Evolutionary conservation across 106 monocot genomes (phyloP), one percentile per base, ranked within the genome.

Genomic region (Dendrobium nobile): DNA sequence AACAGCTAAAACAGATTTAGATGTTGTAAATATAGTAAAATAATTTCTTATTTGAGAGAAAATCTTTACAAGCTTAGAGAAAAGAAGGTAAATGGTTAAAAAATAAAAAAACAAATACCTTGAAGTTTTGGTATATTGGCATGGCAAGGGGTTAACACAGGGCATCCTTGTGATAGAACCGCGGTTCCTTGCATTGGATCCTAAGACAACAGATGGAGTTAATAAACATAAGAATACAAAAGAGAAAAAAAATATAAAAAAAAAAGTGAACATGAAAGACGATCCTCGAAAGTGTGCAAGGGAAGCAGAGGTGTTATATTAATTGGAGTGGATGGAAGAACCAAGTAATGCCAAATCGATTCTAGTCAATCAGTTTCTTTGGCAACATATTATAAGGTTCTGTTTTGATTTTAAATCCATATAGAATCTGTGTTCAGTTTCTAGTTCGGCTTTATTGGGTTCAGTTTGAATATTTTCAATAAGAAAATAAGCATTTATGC

Each of bases 71-170:
- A 37, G 37, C 37, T 37, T 2, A 37, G 37, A 37, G 37, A 54
- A 54, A 54, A 10, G 54, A 54, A 54, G 16, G 17, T 64, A 7
- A n/a, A 6, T 64, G 7, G 5, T 22, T 18, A 7, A 64, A 64
- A 24, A 7, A 64, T 19, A 64, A 5, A 64, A 64, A n/a, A 64
- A 16, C 37, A 70, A 15, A n/a, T 86, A 90, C 87, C 90, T 85
- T 87, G 85, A 67, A 87, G 37, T 79, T 87, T 90, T 81, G 82
- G 90, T 41, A 83, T 10, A 83, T 59, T 85, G 42, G 54, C 74
- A 75, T 87, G 90, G 73, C 77, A 82, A 44, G 84, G 82, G 55
- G 70, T 87, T 80, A 85, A 79, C 44, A 83, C 18, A 41, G 82
- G 78, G 73, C 41, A 77, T 48, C 80, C 86, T 78, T 84, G 86